Base-by-base conservation (phyloP, 805 yeast species). In the Candida tammaniensis region DNA sequence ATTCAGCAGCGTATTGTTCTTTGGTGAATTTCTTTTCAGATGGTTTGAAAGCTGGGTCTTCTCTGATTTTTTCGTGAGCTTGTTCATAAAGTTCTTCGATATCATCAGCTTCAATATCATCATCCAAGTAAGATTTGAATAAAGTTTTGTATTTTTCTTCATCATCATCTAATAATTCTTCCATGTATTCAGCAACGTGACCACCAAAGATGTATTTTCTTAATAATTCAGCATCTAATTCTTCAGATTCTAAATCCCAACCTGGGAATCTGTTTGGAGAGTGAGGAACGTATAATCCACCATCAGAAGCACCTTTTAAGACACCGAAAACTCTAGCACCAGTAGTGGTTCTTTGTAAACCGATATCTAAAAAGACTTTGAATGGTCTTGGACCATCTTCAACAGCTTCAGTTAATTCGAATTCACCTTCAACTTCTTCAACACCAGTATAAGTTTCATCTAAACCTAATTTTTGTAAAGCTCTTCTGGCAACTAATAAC, bases 261-360 rank as follows among this genome's bases (percentile, higher is more conserved):
- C 98, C 98, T 74, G 98, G 98, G 96, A 89, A 93, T 84, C 98
- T 89, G 82, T 89, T 89, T 67, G 95, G 86, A 59, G 95, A 87
- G 89, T 93, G 98, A 57, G 98, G 98, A 67, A 93, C 78, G 89
- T 85, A 87, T 63, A 93, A 79, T 61, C 98, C 98, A 86, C 98
- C 98, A 70, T 93, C 98, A 50, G 98, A 91, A 64, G 98, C 98
- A 85, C 98, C 98, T 84, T 93, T 93, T 65, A 93, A 78, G 66
- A 93, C 97, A 86, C 98, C 98, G 64, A 93, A 93, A 70, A 93
- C 80, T 76, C 95, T 86, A 68, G 98, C 97, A 87, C 98, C 98
- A 63, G 98, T 89, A 77, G 98, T 93, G 76, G 98, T 88, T 84
- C 98, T 89, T 76, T 88, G 95, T 71, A 93, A 79, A 86, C 98